These are phyloP conservation scores for Tuber borchii DNA, from an alignment of 495 filamentous ascomycete species.

Conservation along the genomic window DNA sequence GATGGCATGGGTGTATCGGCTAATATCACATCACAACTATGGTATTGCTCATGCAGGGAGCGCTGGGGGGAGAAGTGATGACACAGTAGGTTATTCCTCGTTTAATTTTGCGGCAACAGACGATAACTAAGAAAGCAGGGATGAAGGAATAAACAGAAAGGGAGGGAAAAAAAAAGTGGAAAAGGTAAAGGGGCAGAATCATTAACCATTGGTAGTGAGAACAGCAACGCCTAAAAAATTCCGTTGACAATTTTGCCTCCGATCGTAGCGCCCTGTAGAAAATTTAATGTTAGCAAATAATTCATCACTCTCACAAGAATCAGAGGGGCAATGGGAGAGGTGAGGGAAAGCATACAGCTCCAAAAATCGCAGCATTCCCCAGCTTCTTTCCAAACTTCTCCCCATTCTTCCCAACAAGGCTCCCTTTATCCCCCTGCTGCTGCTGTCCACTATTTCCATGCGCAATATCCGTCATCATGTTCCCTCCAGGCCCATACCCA, in stretches of 20 bases:
- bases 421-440: constrained; percentile 41
- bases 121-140: not conserved
- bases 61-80: not conserved
- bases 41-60: not conserved
- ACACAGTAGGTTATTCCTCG: not conserved
- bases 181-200: not conserved
- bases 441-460: constrained; percentile 26
- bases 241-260: constrained; percentile 87
- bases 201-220: not conserved
- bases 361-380: constrained; percentile 60
- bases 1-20: not conserved
- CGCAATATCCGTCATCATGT: constrained; percentile 41
- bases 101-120: not conserved
- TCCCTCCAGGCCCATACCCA: constrained; percentile 34
- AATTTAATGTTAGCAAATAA: not conserved
- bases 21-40: not conserved
- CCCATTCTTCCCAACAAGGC: constrained; percentile 52
- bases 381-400: constrained; percentile 77
- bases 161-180: not conserved
- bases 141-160: not conserved
- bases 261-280: constrained; percentile 61
- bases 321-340: not conserved
- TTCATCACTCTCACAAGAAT: not conserved
- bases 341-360: constrained; percentile 39
- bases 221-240: constrained; percentile 59